Evolutionary conservation across 2,329 filamentous ascomycete species (phyloP), one percentile per base, ranked within the genome.

Genomic region (Colletotrichum chrysophilum): DNA sequence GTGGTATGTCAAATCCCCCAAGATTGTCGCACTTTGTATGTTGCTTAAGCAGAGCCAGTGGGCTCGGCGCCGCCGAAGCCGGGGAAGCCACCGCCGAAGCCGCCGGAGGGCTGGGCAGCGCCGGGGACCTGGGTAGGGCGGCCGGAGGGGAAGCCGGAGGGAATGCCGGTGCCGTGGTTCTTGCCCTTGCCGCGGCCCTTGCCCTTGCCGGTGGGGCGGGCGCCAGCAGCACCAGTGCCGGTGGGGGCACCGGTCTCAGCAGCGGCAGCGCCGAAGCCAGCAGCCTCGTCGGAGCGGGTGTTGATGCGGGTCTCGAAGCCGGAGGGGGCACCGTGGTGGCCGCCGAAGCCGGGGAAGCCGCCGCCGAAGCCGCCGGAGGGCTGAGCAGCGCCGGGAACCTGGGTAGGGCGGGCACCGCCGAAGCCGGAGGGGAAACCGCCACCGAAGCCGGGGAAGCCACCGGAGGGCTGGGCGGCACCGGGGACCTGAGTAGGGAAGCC

Each of bases 251-350:
- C 61, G 7, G 73, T 75, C 58, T 64, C 69, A 3, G 13, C 69
- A 18, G 73, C 70, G 36, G n/a, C 55, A 14, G 38, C 69, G 43
- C 28, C 69, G 26, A 64, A 55, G 66, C 32, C 61, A 8, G 16
- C 34, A 7, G 66, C 55, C 14, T 61, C 68, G 30, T 24, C 14
- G 24, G 30, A 28, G 34, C 74, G 74, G 66, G 65, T 65, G 58
- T 69, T 72, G 34, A 55, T 34, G 68, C 68, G 73, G 55, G 71
- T 62, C 52, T 66, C 64, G 69, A 76, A 77, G 61, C 73, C 61
- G 4, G 77, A 66, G 30, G 69, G 66, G 24, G 43, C 43, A 13
- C 43, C 43, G 43, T 58, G 67, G 65, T 73, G 21, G 21, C 55
- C 55, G 10, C 73, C 72, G 36, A 75, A 75, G 61, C 61, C 60